Evolutionary conservation across 257 asterid species (phyloP).

Genomic region (Plantago major): DNA sequence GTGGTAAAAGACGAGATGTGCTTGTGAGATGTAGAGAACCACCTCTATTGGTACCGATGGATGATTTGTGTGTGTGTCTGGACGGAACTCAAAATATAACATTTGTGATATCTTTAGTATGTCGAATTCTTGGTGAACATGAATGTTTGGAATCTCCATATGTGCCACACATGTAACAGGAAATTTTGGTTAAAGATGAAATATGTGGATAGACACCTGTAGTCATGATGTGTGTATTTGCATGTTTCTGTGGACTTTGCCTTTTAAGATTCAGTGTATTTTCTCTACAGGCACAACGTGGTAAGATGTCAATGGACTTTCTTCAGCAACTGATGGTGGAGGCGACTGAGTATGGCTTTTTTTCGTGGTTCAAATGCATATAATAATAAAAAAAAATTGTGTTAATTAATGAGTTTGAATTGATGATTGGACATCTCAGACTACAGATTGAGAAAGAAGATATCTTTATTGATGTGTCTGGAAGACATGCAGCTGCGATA

Average conservation of each 20-base stretch:
- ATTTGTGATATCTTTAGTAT: not conserved
- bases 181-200: not conserved
- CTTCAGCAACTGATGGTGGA: slow-evolving; percentile 54
- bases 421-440: slow-evolving; percentile 47
- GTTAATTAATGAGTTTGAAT: slow-evolving; percentile 25
- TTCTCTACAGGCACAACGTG: slow-evolving; percentile 52
- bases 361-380: slow-evolving; percentile 18
- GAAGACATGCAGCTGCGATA: slow-evolving; percentile 39
- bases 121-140: not conserved
- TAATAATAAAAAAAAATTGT: no score
- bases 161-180: not conserved
- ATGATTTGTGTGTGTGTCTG: not conserved
- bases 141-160: not conserved
- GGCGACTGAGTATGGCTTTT: slow-evolving; percentile 58
- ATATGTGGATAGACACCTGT: not conserved
- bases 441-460: slow-evolving; percentile 79
- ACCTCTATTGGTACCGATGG: no score
- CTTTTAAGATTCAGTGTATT: slow-evolving; percentile 10
- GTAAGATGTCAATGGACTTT: slow-evolving; percentile 56
- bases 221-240: not conserved
- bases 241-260: not conserved
- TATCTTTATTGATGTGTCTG: slow-evolving; percentile 53
- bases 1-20: no score
- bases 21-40: no score
- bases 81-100: no score